phyloP scores from a whole-genome alignment of 331 rosid species.

The Phaseolus coccineus region DNA sequence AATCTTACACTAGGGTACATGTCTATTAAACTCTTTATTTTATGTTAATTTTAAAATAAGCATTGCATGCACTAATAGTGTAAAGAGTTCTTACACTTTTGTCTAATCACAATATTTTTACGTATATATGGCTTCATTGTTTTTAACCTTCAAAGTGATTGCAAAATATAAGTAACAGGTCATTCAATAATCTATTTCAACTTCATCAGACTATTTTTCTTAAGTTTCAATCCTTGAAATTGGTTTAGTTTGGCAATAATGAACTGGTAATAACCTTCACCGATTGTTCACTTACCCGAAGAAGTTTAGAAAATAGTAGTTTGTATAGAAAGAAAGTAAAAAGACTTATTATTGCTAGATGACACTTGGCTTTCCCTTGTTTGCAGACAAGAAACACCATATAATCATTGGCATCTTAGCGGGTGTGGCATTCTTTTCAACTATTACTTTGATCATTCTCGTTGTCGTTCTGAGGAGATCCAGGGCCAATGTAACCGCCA shows the following conservation, averaged over 20 bases:
- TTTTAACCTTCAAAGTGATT: slow-evolving; percentile 9
- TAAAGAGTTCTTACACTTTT: too few relatives aligned
- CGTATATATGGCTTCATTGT: background rate
- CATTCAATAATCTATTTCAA: background rate
- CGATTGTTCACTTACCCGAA: background rate
- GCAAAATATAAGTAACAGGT: background rate
- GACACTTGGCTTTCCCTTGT: slow-evolving; percentile 23
- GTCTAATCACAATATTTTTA: too few relatives aligned
- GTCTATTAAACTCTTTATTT: too few relatives aligned
- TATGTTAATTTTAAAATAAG: too few relatives aligned
- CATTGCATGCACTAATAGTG: too few relatives aligned
- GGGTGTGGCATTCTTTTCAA: slow-evolving; percentile 59
- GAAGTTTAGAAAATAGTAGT: too few relatives aligned
- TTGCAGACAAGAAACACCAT: slow-evolving; percentile 50
- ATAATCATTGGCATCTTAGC: slow-evolving; percentile 50
- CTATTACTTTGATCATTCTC: slow-evolving; percentile 49
- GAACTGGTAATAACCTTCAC: background rate
- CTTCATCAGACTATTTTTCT: background rate
- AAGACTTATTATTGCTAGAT: background rate
- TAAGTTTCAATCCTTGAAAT: background rate
- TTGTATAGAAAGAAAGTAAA: too few relatives aligned
- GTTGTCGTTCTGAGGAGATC: slow-evolving; percentile 47
- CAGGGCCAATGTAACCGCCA: slow-evolving; percentile 19
- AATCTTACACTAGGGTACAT: too few relatives aligned
- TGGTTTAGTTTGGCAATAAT: background rate